Percentiles rank a stretch among this genome's conserved stretches.
These are phyloP conservation scores for Rhodotorula babjevae DNA, from an alignment of 768 basidiomycete genomes.

Conservation along the genomic window DNA sequence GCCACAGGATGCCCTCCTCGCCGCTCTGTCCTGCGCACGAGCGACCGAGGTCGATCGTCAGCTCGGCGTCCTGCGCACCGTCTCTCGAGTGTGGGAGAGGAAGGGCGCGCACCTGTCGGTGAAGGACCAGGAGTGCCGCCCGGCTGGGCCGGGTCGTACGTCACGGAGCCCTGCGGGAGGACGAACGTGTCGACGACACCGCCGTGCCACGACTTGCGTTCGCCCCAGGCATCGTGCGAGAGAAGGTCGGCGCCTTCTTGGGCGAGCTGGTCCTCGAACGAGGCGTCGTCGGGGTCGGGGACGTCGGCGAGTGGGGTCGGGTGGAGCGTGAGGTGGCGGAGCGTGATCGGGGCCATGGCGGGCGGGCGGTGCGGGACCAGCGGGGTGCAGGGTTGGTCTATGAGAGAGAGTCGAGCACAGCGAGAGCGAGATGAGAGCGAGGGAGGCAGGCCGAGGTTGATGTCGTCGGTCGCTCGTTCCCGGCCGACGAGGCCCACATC, in stretches of 20 bases:
- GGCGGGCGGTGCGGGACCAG: background rate
- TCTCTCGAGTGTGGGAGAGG: too few relatives aligned
- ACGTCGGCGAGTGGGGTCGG: conserved; percentile 11
- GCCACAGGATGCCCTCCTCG: conserved; percentile 31
- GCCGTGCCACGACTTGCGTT: conserved; percentile 19
- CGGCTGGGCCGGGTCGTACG: background rate
- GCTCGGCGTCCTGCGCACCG: too few relatives aligned
- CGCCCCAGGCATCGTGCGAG: conserved; percentile 11
- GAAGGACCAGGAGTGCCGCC: background rate
- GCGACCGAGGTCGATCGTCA: background rate
- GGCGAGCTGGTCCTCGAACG: conserved; percentile 3
- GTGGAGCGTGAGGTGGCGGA: conserved; percentile 17
- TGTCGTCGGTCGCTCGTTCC: background rate
- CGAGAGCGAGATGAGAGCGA: background rate
- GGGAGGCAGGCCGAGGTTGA: background rate
- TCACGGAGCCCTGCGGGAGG: conserved; percentile 3
- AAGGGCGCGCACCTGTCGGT: conserved; percentile 10
- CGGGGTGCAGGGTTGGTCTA: too few relatives aligned
- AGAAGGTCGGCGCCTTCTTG: conserved; percentile 4
- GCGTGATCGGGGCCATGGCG: background rate
- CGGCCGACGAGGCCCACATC: too few relatives aligned
- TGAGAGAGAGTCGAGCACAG: background rate
- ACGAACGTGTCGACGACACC: conserved; percentile 24
- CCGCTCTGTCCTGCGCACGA: conserved; percentile 1
- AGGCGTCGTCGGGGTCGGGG: background rate